phyloP scores from a whole-genome alignment of 192 early-diverging fungal species.

The Coemansia umbellata region DNA sequence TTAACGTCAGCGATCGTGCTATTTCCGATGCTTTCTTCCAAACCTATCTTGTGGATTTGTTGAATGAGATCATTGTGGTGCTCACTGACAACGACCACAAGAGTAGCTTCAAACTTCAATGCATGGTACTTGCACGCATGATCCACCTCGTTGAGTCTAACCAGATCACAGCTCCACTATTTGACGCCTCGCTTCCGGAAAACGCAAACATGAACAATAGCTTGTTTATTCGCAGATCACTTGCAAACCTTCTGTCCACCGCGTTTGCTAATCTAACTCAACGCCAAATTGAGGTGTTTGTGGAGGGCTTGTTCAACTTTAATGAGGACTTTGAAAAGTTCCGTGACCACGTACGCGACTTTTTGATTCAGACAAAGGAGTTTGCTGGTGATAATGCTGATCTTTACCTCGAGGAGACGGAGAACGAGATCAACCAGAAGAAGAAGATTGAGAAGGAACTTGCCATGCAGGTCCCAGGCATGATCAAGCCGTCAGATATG shows the following conservation, averaged over 20 bases:
- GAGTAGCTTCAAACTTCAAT: conserved; percentile 93
- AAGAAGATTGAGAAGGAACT: conserved; percentile 77
- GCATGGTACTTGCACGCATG: conserved; percentile 84
- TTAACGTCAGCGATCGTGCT: conserved; percentile 65
- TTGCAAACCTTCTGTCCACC: conserved; percentile 73
- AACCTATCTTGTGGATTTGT: conserved; percentile 81
- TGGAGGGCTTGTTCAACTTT: conserved; percentile 78
- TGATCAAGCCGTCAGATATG: conserved; percentile 92
- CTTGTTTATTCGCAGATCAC: conserved; percentile 78
- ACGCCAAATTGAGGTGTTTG: conserved; percentile 84
- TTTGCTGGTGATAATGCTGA: conserved; percentile 86
- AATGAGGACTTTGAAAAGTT: conserved; percentile 81
- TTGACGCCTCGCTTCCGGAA: conserved; percentile 64
- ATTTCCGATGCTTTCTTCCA: conserved; percentile 89
- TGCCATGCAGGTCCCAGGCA: conserved; percentile 86
- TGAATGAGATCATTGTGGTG: conserved; percentile 97
- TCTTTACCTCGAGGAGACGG: conserved; percentile 86
- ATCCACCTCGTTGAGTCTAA: conserved; percentile 81
- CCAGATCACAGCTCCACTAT: conserved; percentile 84
- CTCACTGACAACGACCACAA: conserved; percentile 97
- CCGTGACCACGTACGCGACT: conserved; percentile 93
- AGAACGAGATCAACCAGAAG: conserved; percentile 74
- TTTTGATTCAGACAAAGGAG: conserved; percentile 90
- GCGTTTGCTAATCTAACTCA: conserved; percentile 91
- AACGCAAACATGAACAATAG: conserved; percentile 77